These are phyloP conservation scores for Ceratocystis cacaofunesta DNA, from an alignment of 2,329 filamentous ascomycete genomes.

Conservation along the genomic window DNA sequence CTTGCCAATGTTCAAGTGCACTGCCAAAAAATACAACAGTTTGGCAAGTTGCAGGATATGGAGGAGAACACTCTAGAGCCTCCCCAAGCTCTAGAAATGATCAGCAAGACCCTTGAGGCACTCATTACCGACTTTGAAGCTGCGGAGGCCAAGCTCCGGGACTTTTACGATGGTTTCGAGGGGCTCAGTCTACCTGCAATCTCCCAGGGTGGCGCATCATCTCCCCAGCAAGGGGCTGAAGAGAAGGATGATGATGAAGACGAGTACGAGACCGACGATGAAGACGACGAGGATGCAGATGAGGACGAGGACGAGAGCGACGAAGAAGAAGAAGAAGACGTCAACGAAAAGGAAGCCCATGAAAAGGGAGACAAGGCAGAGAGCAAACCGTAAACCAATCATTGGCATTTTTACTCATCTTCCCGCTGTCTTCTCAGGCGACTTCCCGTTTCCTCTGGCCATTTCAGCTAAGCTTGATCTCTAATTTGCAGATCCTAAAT, in stretches of 20 bases:
- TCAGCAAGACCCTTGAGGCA: constrained; percentile 51
- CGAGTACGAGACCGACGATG: constrained; percentile 8
- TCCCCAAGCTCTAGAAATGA: constrained; percentile 57
- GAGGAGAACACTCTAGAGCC: constrained; percentile 51
- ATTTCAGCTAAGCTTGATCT: background rate
- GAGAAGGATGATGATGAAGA: constrained; percentile 12
- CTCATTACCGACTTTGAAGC: constrained; percentile 66
- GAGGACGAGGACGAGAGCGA: constrained; percentile 11
- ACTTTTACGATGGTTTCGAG: constrained; percentile 38
- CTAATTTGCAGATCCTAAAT: background rate
- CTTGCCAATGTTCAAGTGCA: constrained; percentile 79
- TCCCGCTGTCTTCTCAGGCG: background rate
- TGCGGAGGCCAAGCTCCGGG: constrained; percentile 52
- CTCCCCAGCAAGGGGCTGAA: constrained; percentile 11
- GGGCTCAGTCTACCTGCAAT: background rate
- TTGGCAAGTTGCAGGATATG: constrained; percentile 67
- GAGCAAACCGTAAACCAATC: background rate
- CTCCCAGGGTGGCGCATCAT: background rate
- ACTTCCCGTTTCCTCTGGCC: background rate
- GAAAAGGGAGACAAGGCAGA: background rate
- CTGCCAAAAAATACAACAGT: constrained; percentile 95
- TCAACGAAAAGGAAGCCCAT: background rate
- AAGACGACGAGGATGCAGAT: constrained; percentile 10
- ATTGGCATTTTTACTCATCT: background rate
- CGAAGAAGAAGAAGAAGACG: constrained; percentile 7